Evolutionary conservation across 140 eudicot species (phyloP).

Genomic region (Bidens hawaiensis): DNA sequence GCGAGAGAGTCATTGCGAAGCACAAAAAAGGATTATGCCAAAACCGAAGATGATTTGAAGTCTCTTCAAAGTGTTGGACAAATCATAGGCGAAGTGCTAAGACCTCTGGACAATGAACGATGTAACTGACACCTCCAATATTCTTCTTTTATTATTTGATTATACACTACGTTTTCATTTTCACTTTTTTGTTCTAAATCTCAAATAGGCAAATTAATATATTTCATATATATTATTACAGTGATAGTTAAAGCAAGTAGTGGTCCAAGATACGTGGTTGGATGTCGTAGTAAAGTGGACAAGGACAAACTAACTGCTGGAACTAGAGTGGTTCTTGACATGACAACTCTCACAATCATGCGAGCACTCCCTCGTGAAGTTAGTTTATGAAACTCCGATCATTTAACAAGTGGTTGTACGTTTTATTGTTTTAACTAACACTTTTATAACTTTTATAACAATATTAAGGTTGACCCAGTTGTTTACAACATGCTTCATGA

Average conservation of each 20-base stretch:
- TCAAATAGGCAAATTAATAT: neutral
- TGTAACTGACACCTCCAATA: constrained; percentile 35
- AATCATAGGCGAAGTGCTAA: constrained; percentile 90
- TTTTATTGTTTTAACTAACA: constrained; percentile 7
- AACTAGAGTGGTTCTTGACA: constrained; percentile 94
- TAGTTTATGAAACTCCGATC: constrained; percentile 4
- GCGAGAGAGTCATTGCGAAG: constrained; percentile 69
- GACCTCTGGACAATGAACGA: constrained; percentile 92
- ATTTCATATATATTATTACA: constrained; percentile 25
- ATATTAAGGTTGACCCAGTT: constrained; percentile 21
- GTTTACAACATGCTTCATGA: constrained; percentile 10
- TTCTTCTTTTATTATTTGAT: neutral
- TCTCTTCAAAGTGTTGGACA: constrained; percentile 99
- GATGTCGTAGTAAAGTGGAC: constrained; percentile 97
- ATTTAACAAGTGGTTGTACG: neutral
- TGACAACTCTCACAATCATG: constrained; percentile 97
- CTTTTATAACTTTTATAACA: neutral
- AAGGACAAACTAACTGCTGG: constrained; percentile 96
- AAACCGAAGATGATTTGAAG: constrained; percentile 97
- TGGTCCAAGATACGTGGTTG: constrained; percentile 98
- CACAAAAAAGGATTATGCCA: constrained; percentile 81
- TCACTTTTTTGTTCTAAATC: neutral
- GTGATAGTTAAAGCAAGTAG: constrained; percentile 99
- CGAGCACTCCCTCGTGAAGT: constrained; percentile 99
- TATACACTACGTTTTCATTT: neutral